Conservation (phyloP, 1,139 yeast genomes). For the Pichia sp. region DNA sequence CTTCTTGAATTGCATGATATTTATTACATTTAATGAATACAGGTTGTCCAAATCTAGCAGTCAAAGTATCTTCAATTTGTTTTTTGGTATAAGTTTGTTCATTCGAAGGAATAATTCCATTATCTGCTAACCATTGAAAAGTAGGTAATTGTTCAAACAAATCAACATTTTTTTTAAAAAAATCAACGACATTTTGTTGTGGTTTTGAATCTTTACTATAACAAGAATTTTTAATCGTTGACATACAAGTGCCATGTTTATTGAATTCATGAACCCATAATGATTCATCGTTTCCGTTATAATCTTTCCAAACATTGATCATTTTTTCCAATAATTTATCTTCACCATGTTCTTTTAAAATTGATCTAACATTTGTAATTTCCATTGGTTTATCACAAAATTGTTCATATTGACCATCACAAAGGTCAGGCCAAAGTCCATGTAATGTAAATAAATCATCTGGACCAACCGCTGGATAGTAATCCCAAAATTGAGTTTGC, state of each 20-base stretch:
- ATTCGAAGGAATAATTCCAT: slow-evolving; percentile 59
- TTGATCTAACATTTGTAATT: slow-evolving; percentile 46
- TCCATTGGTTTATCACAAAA: slow-evolving; percentile 66
- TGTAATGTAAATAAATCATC: slow-evolving; percentile 74
- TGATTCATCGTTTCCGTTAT: slow-evolving; percentile 64
- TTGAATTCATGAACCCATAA: slow-evolving; percentile 94
- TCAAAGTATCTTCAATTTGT: slow-evolving; percentile 61
- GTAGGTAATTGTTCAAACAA: slow-evolving; percentile 66
- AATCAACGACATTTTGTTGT: slow-evolving; percentile 70
- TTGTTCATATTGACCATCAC: slow-evolving; percentile 68
- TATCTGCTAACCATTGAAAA: slow-evolving; percentile 54
- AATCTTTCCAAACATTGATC: slow-evolving; percentile 69
- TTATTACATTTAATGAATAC: slow-evolving; percentile 72
- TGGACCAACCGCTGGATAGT: slow-evolving; percentile 76
- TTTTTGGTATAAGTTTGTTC: slow-evolving; percentile 55
- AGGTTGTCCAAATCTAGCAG: slow-evolving; percentile 49
- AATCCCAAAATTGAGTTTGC: slow-evolving; percentile 94
- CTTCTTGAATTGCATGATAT: slow-evolving; percentile 65
- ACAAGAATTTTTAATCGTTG: slow-evolving; percentile 69
- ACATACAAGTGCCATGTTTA: slow-evolving; percentile 92
- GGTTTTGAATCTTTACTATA: slow-evolving; percentile 38
- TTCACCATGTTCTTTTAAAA: slow-evolving; percentile 47
- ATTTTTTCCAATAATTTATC: slow-evolving; percentile 50
- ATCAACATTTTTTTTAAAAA: slow-evolving; percentile 58
- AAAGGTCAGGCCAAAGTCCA: slow-evolving; percentile 82